These are phyloP conservation scores for Pichia sp. DNA, from an alignment of 1,139 yeast genomes.

Conservation along the genomic window DNA sequence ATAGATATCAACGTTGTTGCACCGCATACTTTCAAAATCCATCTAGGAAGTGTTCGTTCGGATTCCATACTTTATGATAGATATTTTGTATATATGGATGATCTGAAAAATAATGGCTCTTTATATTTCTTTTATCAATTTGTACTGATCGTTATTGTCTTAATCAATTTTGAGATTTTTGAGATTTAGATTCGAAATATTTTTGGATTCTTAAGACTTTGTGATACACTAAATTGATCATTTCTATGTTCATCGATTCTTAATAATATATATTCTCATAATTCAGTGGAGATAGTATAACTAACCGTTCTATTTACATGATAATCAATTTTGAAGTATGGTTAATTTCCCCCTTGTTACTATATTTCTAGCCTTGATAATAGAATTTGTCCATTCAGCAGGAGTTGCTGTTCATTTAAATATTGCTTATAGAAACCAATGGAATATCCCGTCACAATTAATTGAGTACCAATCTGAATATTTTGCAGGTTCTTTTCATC, in stretches of 20 bases:
- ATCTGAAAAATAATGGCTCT: background rate
- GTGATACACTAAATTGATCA: too few species aligned
- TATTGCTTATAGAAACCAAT: slow-evolving; percentile 33
- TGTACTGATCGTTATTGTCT: background rate
- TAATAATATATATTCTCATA: too few species aligned
- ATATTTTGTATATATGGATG: background rate
- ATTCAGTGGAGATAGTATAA: too few species aligned
- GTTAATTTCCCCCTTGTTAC: background rate
- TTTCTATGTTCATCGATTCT: too few species aligned
- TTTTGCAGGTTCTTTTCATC: slow-evolving; percentile 53
- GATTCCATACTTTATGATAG: slow-evolving; percentile 2
- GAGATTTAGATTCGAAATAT: background rate
- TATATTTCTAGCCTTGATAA: background rate
- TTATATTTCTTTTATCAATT: background rate
- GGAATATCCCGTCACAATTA: slow-evolving; percentile 29
- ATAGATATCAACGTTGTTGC: slow-evolving; percentile 30
- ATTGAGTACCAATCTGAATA: slow-evolving; percentile 15
- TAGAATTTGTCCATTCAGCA: slow-evolving; percentile 19
- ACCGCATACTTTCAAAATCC: slow-evolving; percentile 28
- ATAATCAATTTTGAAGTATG: background rate
- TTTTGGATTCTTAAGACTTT: too few species aligned
- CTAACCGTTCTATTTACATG: background rate
- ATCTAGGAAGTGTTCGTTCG: slow-evolving; percentile 15
- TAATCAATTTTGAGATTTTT: background rate
- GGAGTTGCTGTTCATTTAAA: slow-evolving; percentile 36